Conservation (phyloP, 306 rosid species). For the Mucuna pruriens region DNA sequence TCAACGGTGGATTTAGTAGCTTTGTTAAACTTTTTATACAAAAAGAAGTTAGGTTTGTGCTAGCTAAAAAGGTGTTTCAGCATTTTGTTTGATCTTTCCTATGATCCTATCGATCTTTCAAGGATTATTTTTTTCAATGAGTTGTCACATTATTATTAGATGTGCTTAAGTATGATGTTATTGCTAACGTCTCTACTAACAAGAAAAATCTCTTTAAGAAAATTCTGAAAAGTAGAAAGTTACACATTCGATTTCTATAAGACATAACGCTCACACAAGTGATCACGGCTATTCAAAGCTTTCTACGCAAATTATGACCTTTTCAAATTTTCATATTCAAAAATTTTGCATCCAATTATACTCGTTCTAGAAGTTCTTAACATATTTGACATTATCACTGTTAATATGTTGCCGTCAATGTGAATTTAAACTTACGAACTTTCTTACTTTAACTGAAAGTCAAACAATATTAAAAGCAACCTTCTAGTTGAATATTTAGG, state of each 20-base stretch:
- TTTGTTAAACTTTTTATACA: constrained; percentile 22
- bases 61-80: constrained; percentile 33
- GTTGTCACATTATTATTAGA: constrained; percentile 10
- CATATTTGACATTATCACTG: not conserved
- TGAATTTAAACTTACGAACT: not conserved
- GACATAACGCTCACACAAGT: not conserved
- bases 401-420: not conserved
- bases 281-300: not conserved
- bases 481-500: not conserved
- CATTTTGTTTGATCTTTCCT: constrained; percentile 15
- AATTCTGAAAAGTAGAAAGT: not conserved
- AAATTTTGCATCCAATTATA: not conserved
- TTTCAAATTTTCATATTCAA: not conserved
- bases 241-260: constrained; percentile 3
- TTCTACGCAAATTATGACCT: not conserved
- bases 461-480: constrained; percentile 1
- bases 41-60: constrained; percentile 34
- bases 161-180: not conserved
- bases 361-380: constrained; percentile 25
- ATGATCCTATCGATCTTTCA: not conserved
- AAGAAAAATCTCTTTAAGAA: not conserved
- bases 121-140: not conserved
- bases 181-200: not conserved
- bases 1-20: constrained; percentile 17
- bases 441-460: constrained; percentile 1